phyloP scores from a whole-genome alignment of 2,329 filamentous ascomycete species.

The Blastomyces percursus region DNA sequence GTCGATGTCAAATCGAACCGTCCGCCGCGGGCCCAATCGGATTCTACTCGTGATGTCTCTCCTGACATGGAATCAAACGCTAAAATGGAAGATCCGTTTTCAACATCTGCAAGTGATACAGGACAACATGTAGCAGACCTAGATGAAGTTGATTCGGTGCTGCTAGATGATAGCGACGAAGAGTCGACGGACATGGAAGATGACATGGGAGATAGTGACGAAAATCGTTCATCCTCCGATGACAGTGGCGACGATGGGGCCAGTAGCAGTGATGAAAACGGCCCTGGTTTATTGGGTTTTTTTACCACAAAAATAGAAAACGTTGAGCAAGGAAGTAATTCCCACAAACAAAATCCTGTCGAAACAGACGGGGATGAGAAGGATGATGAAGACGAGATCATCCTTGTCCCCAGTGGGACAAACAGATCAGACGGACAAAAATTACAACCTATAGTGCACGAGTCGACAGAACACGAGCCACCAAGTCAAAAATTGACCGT shows the following conservation, averaged over 20 bases:
- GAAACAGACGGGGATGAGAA: conserved; percentile 20
- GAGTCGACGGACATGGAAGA: conserved; percentile 39
- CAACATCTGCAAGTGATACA: not conserved
- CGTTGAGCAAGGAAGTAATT: conserved; percentile 12
- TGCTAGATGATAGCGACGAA: conserved; percentile 36
- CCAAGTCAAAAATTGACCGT: not conserved
- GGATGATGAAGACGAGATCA: conserved; percentile 26
- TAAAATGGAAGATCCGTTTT: not conserved
- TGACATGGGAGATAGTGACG: conserved; percentile 39
- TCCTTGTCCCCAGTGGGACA: conserved; percentile 24
- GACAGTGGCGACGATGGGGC: conserved; percentile 40
- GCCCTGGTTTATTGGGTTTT: conserved; percentile 37
- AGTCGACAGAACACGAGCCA: not conserved
- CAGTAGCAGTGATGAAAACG: conserved; percentile 37
- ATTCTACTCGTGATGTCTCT: not conserved
- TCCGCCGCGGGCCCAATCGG: not conserved
- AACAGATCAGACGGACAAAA: conserved; percentile 23
- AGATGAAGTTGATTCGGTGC: conserved; percentile 35
- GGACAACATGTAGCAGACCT: conserved; percentile 12
- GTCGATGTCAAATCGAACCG: not conserved
- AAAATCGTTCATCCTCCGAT: conserved; percentile 18
- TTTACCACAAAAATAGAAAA: conserved; percentile 36
- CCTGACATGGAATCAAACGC: not conserved
- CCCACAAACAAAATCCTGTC: conserved; percentile 19
- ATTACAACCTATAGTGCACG: not conserved